Base-by-base conservation (phyloP, 805 yeast species). In the Candida bentonensis region DNA sequence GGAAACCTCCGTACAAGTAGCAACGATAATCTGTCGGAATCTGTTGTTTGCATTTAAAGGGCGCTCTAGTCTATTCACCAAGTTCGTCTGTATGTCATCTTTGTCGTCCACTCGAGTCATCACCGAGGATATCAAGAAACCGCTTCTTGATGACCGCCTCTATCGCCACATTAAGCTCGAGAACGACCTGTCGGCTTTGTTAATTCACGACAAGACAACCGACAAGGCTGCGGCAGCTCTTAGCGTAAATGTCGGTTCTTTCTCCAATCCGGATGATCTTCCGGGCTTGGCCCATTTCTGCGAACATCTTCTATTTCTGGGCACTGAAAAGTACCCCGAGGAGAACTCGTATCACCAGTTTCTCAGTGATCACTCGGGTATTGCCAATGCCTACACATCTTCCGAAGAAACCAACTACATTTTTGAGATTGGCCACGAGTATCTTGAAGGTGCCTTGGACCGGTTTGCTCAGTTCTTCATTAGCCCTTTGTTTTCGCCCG, bases 381-480 rank as follows among this genome's bases (percentile, higher is more conserved):
- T 73, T 49, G 82, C 94, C 27, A 89, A 89, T 59, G 98, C 98
- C 1, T 89, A 81, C 62, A 89, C 98, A 0, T 79, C 95, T 1
- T 68, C 86, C 2, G 81, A 81, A 53, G 86, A 84, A 55, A 89
- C 97, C 3, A 89, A 89, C 63, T 89, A 87, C 62, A 87, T 73
- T 62, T 89, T 92, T 56, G 95, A 89, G 56, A 74, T 92, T 3
- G 75, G 79, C 47, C 73, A 82, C 46, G 81, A 78, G 49, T 74
- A 79, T 51, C 67, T 89, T 47, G 77, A 79, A 48, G 96, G 94
- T 3, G 96, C 96, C 0, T 65, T 89, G 44, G 97, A 89, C 60
- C 70, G 97, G 53, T 89, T 89, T 61, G 74, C 95, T 3, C 97
- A 89, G 60, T 89, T 89, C 59, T 89, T 89, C 67, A 81, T 88